Evolutionary conservation across 2,329 filamentous ascomycete genomes (phyloP), one percentile per base, ranked within the genome.

Genomic region (Pseudogymnoascus sp.): DNA sequence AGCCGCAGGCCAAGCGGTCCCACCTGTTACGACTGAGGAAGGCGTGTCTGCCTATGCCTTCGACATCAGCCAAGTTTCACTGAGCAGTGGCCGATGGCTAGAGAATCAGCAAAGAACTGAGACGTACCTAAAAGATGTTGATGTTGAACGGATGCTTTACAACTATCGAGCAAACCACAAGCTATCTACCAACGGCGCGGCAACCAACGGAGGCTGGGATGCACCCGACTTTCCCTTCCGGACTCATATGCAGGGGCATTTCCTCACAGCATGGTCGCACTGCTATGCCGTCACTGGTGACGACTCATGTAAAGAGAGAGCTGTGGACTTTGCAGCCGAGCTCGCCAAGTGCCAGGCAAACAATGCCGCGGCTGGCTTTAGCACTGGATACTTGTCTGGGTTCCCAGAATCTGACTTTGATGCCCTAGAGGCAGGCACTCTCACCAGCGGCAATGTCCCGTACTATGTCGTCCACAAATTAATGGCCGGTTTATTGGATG

Each of bases 381-480:
- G 47, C 3, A 53, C 70, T 0, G 79, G 80, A 0, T 82, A 82
- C 61, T 69, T 82, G 0, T 78, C 76, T 3, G 79, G 78, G 2
- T 82, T 81, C 33, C 78, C 79, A 0, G 80, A 82, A 64, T 79
- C 77, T 0, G 79, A 82, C 12, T 77, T 82, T 43, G 68, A 64
- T 1, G 71, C 70, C 0, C 68, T 82, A 1, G 78, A 81, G 60
- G 67, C 69, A 0, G 69, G 78, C 0, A 78, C 71, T 0, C 68
- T 81, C 11, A 73, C 35, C 59, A 79, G 76, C 41, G 78, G 79
- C 28, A 81, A 81, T 53, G 80, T 82, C 0, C 78, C 79, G 0
- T 82, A 81, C 68, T 82, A 82, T 62, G 75, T 76, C 20, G 72
- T 82, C n/a, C 80, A 82, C 70, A 82, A 82, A 71, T 33, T 53